These are phyloP conservation scores for Phaeosphaeriaceae sp. DNA, from an alignment of 2,329 filamentous ascomycete species.

Conservation along the genomic window DNA sequence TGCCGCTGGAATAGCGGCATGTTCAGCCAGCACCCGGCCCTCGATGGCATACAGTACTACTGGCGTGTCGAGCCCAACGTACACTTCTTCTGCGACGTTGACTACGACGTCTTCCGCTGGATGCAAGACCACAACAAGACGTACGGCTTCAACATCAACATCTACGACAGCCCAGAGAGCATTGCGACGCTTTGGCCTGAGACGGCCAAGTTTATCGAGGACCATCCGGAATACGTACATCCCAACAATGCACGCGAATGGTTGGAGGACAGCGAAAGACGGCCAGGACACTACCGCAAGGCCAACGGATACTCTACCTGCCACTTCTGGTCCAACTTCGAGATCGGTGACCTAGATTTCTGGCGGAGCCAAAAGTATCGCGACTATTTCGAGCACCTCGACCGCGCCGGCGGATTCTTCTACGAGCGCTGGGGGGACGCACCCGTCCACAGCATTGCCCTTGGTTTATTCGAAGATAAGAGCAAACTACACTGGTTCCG, in stretches of 20 bases:
- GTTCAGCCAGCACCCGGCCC: conserved; percentile 94
- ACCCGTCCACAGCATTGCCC: conserved; percentile 91
- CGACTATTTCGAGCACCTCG: conserved; percentile 95
- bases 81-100: conserved; percentile 98
- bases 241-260: conserved; percentile 86
- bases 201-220: conserved; percentile 85
- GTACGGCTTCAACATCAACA: conserved; percentile 97
- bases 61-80: conserved; percentile 99
- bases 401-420: conserved; percentile 94
- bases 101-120: conserved; percentile 98
- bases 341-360: conserved; percentile 91
- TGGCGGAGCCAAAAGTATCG: conserved; percentile 91
- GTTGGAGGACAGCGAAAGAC: conserved; percentile 78
- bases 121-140: conserved; percentile 99
- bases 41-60: conserved; percentile 85
- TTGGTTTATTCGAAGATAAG: conserved; percentile 90
- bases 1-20: conserved; percentile 98
- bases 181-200: conserved; percentile 95
- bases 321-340: conserved; percentile 99
- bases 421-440: conserved; percentile 99
- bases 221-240: conserved; percentile 81
- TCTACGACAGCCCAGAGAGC: conserved; percentile 89
- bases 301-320: conserved; percentile 97
- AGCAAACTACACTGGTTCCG: conserved; percentile 98
- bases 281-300: conserved; percentile 79